Percentiles rank a stretch among this genome's conserved stretches.
Evolutionary conservation across 352 stramenopile genomes (phyloP).

Genomic region (Pythium myriotylum): DNA sequence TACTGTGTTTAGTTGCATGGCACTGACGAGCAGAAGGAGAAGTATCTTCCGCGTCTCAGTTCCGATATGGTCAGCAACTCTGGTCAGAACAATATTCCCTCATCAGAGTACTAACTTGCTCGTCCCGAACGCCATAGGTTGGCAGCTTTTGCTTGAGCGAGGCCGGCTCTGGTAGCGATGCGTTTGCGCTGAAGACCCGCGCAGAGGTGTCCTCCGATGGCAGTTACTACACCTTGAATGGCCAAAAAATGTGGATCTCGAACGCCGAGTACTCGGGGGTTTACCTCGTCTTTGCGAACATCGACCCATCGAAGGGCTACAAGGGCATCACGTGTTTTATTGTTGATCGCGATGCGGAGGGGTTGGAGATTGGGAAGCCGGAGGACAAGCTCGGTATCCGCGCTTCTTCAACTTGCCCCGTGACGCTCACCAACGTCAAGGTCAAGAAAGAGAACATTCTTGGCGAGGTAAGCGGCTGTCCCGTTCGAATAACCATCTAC

Average conservation of each 20-base stretch:
- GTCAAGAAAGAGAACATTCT: slow-evolving; percentile 94
- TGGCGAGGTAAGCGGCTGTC: slow-evolving; percentile 73
- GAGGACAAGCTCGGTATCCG: slow-evolving; percentile 98
- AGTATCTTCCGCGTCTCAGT: slow-evolving; percentile 84
- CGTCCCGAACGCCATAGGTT: slow-evolving; percentile 56
- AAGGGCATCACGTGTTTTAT: slow-evolving; percentile 99
- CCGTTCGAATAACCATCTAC: no score
- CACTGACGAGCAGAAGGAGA: slow-evolving; percentile 81
- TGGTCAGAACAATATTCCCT: no score
- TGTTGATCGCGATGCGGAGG: slow-evolving; percentile 92
- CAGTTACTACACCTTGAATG: slow-evolving; percentile 95
- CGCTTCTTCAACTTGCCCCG: slow-evolving; percentile 94
- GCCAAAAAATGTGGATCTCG: slow-evolving; percentile 98
- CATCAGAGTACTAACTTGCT: background rate
- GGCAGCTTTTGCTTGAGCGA: slow-evolving; percentile 97
- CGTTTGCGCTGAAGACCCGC: slow-evolving; percentile 95
- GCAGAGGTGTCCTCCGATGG: slow-evolving; percentile 86
- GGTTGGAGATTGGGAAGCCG: slow-evolving; percentile 92
- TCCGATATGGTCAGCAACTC: slow-evolving; percentile 76
- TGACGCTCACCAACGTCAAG: slow-evolving; percentile 95
- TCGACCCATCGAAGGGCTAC: slow-evolving; percentile 91
- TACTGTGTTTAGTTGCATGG: slow-evolving; percentile 64
- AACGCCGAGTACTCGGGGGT: slow-evolving; percentile 95
- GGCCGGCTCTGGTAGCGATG: slow-evolving; percentile 93
- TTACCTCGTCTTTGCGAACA: slow-evolving; percentile 97